Percentiles rank a stretch among this genome's conserved stretches.
Evolutionary conservation across 495 filamentous ascomycete genomes (phyloP).

Genomic region (Trichoderma parareesei): DNA sequence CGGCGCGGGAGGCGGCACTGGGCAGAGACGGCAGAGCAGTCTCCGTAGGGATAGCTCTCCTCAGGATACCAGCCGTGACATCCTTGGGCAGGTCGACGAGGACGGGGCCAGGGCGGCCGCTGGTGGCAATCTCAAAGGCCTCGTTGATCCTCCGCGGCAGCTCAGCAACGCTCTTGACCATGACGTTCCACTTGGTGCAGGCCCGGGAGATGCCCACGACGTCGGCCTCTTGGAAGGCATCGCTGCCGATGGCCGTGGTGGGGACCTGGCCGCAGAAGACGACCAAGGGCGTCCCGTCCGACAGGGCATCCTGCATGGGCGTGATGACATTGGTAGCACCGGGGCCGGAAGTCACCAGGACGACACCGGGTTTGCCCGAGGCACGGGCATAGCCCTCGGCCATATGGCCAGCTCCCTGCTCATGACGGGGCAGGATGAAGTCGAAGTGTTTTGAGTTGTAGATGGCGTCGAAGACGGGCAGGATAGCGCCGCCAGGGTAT

Average conservation of each 20-base stretch:
- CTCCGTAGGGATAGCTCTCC: conserved; percentile 60
- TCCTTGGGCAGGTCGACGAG: conserved; percentile 75
- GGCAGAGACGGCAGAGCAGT: conserved; percentile 56
- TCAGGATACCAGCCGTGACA: conserved; percentile 59
- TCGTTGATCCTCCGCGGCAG: conserved; percentile 72
- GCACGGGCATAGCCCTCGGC: conserved; percentile 71
- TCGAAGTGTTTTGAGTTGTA: conserved; percentile 75
- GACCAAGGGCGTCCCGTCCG: conserved; percentile 71
- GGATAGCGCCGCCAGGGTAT: conserved; percentile 71
- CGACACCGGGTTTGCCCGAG: conserved; percentile 66
- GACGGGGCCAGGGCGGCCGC: conserved; percentile 68
- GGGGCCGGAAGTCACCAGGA: conserved; percentile 70
- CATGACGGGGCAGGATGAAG: conserved; percentile 67
- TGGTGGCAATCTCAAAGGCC: conserved; percentile 77
- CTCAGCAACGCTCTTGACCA: conserved; percentile 73
- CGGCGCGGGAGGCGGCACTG: conserved; percentile 60
- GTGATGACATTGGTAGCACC: conserved; percentile 75
- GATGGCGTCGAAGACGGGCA: conserved; percentile 79
- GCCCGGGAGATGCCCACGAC: conserved; percentile 67
- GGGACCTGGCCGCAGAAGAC: conserved; percentile 73
- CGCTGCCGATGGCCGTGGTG: conserved; percentile 65
- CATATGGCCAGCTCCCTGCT: conserved; percentile 79
- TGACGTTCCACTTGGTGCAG: conserved; percentile 82
- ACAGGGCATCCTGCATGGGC: conserved; percentile 70
- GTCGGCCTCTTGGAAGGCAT: conserved; percentile 77